Evolutionary conservation across 148 eudicot genomes (phyloP).

Genomic region (Cornus controversa): DNA sequence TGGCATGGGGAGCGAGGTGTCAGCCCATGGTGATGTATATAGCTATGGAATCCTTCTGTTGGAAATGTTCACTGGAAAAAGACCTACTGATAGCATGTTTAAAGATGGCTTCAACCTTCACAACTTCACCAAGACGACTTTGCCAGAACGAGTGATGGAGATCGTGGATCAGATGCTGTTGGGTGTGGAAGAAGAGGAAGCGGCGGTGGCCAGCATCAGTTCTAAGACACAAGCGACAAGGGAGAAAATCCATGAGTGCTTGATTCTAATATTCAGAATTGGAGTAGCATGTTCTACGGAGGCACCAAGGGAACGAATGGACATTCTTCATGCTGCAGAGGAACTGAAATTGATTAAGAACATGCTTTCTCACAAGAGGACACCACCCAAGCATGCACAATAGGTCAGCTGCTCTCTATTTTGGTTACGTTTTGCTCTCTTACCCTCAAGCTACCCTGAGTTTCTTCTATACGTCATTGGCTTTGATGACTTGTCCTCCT

Average conservation of each 20-base stretch:
- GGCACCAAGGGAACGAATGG: conserved; percentile 10
- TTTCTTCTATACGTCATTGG: too few species aligned
- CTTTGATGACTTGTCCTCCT: too few species aligned
- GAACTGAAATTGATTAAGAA: too few species aligned
- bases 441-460: too few species aligned
- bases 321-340: not conserved
- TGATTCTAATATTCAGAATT: not conserved
- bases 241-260: not conserved
- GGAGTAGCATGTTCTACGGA: not conserved
- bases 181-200: not conserved
- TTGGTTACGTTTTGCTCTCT: too few species aligned
- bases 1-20: conserved; percentile 13
- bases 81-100: conserved; percentile 7
- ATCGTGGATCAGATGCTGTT: conserved; percentile 11
- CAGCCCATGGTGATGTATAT: conserved; percentile 15
- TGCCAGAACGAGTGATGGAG: not conserved
- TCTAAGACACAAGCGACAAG: too few species aligned
- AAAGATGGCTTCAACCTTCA: too few species aligned
- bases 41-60: conserved; percentile 18
- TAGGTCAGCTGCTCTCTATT: too few species aligned
- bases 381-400: too few species aligned
- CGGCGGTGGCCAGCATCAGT: too few species aligned
- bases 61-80: conserved; percentile 18
- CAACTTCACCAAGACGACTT: too few species aligned
- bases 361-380: too few species aligned